Conservation (phyloP, 2,329 filamentous ascomycete species). For the Ramichloridium luteum region DNA sequence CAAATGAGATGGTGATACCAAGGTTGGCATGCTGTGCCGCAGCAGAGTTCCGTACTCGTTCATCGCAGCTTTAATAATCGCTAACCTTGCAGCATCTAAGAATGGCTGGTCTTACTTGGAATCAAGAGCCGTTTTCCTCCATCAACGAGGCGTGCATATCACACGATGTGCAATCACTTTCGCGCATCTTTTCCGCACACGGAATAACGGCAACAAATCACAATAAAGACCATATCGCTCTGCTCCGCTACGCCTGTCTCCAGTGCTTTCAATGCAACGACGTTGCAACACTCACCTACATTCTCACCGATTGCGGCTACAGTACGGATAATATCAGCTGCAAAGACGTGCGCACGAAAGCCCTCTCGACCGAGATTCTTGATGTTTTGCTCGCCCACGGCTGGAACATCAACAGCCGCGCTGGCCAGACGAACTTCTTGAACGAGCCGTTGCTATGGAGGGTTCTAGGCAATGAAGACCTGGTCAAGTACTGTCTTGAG, state of each 20-base stretch:
- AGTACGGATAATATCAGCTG: conserved; percentile 1
- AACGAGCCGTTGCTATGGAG: neutral
- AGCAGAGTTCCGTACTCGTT: conserved; percentile 1
- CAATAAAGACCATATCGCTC: neutral
- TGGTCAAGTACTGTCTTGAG: conserved; percentile 1
- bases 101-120: neutral
- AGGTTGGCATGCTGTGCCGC: neutral
- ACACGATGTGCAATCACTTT: conserved; percentile 1
- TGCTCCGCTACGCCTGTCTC: neutral
- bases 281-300: conserved; percentile 1
- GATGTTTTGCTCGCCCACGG: conserved; percentile 1
- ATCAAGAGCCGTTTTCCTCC: neutral
- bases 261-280: neutral
- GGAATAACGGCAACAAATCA: neutral
- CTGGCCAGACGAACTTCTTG: too few species aligned
- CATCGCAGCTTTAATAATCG: conserved; percentile 1
- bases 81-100: neutral
- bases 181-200: neutral
- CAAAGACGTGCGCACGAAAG: neutral
- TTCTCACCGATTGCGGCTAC: neutral
- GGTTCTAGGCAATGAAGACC: neutral
- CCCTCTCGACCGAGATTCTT: neutral
- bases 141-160: conserved; percentile 1
- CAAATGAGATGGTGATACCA: neutral
- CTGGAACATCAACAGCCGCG: neutral